Evolutionary conservation across 768 basidiomycete genomes (phyloP), one percentile per base, ranked within the genome.

Genomic region (Coprinopsis marcescibilis): DNA sequence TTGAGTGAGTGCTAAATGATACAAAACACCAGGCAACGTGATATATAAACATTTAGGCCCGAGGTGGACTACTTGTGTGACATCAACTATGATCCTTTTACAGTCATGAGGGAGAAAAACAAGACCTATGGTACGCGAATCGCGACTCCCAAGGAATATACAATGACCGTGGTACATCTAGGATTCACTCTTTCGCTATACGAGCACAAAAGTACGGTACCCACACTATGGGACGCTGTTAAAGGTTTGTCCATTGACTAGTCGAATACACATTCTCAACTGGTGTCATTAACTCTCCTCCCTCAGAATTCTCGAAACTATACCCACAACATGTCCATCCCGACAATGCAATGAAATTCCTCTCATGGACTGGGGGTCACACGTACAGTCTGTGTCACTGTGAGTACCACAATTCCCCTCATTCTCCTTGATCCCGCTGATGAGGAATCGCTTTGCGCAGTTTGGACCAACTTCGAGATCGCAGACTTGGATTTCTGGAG

Each of bases 31-130:
- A n/a, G n/a, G n/a, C n/a, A n/a, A n/a, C n/a, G n/a, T n/a, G n/a
- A n/a, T n/a, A n/a, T n/a, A n/a, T n/a, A n/a, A 29, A 32, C 30
- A n/a, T 8, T 2, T 41, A 80, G 78, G 49, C 85, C 86, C 2
- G 74, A 78, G 51, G 80, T 89, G 43, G 81, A 85, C 60, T 84
- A 81, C 67, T 83, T 77, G 65, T 89, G 86, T 61, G 80, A 88
- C 55, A 60, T 83, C 47, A 64, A 73, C 45, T 70, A 68, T 26
- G 79, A 81, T 57, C 88, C 88, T 0, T 89, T 90, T 72, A 45
- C 78, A 4, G 75, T 71, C 59, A 86, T 89, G 84, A 72, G 81
- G 58, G 72, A 81, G 19, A 66, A 83, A 47, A 71, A 80, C 39
- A 84, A 83, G 60, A 68, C 79, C 0, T 90, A 88, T 55, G 80